phyloP scores from a whole-genome alignment of 441 rosid species.

The Adansonia gregorii region DNA sequence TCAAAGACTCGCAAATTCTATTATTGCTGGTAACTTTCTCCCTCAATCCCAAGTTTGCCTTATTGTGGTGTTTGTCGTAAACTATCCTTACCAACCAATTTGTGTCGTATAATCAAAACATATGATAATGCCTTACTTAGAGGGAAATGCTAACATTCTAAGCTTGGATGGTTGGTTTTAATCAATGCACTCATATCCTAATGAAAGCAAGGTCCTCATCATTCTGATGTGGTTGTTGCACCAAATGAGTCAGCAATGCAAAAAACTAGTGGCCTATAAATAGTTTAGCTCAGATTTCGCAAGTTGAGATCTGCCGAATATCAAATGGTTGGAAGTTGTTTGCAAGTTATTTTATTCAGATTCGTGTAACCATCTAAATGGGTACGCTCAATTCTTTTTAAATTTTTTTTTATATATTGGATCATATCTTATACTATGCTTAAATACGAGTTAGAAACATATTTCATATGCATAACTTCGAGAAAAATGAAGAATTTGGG shows the following conservation, averaged over 20 bases:
- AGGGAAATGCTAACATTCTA: too few relatives aligned
- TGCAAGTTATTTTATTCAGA: background rate
- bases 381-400: too few relatives aligned
- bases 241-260: background rate
- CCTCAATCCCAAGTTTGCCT: too few relatives aligned
- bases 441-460: too few relatives aligned
- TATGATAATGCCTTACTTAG: too few relatives aligned
- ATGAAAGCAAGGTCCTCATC: background rate
- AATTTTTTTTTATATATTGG: too few relatives aligned
- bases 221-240: background rate
- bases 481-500: too few relatives aligned
- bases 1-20: background rate
- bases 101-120: too few relatives aligned
- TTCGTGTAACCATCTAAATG: too few relatives aligned
- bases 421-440: too few relatives aligned
- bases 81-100: background rate
- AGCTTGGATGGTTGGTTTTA: background rate
- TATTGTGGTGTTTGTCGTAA: background rate
- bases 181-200: background rate
- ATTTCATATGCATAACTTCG: too few relatives aligned
- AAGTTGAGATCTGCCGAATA: background rate
- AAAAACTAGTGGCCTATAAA: background rate
- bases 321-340: background rate
- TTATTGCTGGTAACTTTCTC: background rate
- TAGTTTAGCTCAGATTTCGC: background rate